A percentile compares a stretch with the other conserved stretches of the same genome.
phyloP scores from a whole-genome alignment of 2,329 filamentous ascomycete species.

The Epichloe coenophiala region DNA sequence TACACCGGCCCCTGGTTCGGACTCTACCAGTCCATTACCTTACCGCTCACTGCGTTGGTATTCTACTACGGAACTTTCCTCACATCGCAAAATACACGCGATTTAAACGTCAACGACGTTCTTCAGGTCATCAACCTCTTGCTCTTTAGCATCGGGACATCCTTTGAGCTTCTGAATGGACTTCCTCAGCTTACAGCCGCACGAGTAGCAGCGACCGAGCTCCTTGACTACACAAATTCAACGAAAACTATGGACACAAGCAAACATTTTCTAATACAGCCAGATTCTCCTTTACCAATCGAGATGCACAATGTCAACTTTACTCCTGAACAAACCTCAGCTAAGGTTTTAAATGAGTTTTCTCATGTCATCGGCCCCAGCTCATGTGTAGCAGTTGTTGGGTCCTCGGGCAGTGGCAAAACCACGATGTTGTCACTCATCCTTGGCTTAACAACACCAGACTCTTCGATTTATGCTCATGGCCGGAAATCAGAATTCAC shows the following conservation, averaged over 20 bases:
- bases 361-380: constrained; percentile 50
- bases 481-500: constrained; percentile 11
- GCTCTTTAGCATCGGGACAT: constrained; percentile 67
- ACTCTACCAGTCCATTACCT: constrained; percentile 57
- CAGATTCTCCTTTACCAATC: constrained; percentile 28
- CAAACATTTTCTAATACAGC: constrained; percentile 21
- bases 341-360: not conserved
- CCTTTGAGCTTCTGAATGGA: constrained; percentile 54
- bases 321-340: not conserved
- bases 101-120: constrained; percentile 41
- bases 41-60: constrained; percentile 62
- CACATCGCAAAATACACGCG: constrained; percentile 32
- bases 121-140: constrained; percentile 70
- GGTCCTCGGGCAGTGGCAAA: constrained; percentile 80
- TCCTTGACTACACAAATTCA: constrained; percentile 52
- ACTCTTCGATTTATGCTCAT: not conserved
- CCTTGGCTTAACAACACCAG: constrained; percentile 51
- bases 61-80: constrained; percentile 72
- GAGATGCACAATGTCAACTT: constrained; percentile 46
- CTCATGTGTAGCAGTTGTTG: constrained; percentile 65
- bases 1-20: constrained; percentile 64
- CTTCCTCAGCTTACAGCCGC: constrained; percentile 72
- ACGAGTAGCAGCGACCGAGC: constrained; percentile 55
- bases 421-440: constrained; percentile 69
- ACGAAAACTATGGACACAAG: not conserved